A percentile compares a stretch with the other conserved stretches of the same genome.
Evolutionary conservation across 2,329 filamentous ascomycete genomes (phyloP).

Genomic region (Epichloe gansuensis): DNA sequence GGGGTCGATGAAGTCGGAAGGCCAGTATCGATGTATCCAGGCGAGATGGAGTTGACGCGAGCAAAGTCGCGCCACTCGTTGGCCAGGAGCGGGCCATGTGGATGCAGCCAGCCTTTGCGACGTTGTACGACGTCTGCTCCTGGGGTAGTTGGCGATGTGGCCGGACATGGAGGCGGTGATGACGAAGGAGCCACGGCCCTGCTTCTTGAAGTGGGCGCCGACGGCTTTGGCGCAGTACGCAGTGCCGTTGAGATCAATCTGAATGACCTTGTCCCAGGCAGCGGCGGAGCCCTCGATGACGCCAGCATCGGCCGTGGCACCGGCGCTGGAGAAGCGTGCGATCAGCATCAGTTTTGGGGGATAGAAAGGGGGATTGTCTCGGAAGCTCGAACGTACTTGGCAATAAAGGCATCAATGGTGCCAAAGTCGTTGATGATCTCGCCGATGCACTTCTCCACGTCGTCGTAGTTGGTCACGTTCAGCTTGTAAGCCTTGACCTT

Average conservation of each 20-base stretch:
- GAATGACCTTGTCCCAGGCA: conserved; percentile 53
- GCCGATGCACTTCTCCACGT: conserved; percentile 40
- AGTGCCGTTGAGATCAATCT: conserved; percentile 53
- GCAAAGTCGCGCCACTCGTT: conserved; percentile 61
- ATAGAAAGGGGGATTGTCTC: conserved; percentile 36
- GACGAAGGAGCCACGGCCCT: conserved; percentile 52
- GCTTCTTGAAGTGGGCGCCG: conserved; percentile 50
- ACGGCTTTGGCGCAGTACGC: conserved; percentile 56
- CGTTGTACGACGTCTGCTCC: conserved; percentile 55
- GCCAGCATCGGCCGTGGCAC: conserved; percentile 55
- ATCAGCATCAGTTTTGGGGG: background rate
- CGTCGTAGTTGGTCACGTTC: conserved; percentile 40
- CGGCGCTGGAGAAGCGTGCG: conserved; percentile 31
- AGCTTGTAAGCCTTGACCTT: conserved; percentile 51
- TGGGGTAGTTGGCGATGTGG: conserved; percentile 59
- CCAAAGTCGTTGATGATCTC: conserved; percentile 64
- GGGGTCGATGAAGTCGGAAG: conserved; percentile 53
- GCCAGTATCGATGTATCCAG: conserved; percentile 57
- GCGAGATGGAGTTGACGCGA: conserved; percentile 52
- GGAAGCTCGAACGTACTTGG: conserved; percentile 46
- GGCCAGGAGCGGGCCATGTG: conserved; percentile 36
- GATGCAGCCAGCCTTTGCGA: conserved; percentile 45
- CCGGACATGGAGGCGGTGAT: conserved; percentile 60
- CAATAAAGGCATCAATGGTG: conserved; percentile 62
- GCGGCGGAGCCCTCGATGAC: conserved; percentile 56